A percentile compares a stretch with the other conserved stretches of the same genome.
Evolutionary conservation across 768 basidiomycete genomes (phyloP).

Genomic region (Rubroboletus pulcherrimus): DNA sequence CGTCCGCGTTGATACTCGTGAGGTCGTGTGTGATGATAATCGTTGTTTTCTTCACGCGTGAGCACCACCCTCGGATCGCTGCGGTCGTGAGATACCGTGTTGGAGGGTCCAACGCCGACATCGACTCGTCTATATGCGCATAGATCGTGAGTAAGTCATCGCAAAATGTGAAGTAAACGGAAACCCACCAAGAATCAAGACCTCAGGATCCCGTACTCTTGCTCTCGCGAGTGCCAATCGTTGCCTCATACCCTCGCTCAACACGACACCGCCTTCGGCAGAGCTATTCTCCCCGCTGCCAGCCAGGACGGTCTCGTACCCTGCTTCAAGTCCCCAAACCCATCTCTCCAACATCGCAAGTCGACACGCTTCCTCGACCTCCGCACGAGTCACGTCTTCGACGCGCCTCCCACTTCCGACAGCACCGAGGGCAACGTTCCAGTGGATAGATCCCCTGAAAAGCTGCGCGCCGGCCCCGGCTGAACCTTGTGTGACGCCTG

Average conservation of each 20-base stretch:
- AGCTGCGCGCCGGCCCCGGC: conserved; percentile 45
- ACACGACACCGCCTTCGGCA: no score
- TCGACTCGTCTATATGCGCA: no score
- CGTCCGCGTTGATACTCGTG: conserved; percentile 64
- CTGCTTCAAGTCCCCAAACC: conserved; percentile 73
- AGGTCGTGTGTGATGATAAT: conserved; percentile 86
- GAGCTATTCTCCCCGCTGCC: no score
- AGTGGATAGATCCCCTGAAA: conserved; percentile 75
- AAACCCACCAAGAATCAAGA: no score
- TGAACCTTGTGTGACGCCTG: conserved; percentile 74
- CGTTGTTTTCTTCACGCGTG: conserved; percentile 57
- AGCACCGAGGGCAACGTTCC: conserved; percentile 81
- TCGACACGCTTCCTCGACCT: conserved; percentile 81
- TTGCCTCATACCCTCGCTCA: no score
- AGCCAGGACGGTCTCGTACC: no score
- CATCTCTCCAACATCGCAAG: conserved; percentile 87
- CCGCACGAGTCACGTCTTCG: conserved; percentile 53
- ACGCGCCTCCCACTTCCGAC: conserved; percentile 44
- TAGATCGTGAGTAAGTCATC: no score
- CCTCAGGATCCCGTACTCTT: no score
- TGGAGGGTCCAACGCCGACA: no score
- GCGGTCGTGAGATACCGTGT: conserved; percentile 84
- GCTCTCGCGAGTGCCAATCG: no score
- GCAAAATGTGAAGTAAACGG: no score
- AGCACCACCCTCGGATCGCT: conserved; percentile 58